Conservation (phyloP, 441 rosid genomes). For the Omphalea diandra region DNA sequence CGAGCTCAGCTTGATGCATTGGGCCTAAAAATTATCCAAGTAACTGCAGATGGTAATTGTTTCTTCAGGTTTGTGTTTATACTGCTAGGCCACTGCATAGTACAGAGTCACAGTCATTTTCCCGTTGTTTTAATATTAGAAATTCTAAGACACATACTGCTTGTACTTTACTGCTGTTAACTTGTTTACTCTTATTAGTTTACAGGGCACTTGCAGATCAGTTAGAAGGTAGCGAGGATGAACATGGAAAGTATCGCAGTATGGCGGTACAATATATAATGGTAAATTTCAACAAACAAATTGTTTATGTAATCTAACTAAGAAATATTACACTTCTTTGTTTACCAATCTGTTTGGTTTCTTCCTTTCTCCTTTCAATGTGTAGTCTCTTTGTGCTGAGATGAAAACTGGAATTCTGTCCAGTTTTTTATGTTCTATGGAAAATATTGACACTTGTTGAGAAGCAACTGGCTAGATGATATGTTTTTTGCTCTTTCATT, state of each 20-base stretch:
- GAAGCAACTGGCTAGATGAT: not conserved
- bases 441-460: not conserved
- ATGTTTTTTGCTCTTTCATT: not conserved
- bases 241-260: constrained; percentile 69
- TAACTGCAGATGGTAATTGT: constrained; percentile 92
- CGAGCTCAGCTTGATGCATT: too few species aligned
- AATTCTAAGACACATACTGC: too few species aligned
- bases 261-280: constrained; percentile 69
- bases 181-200: constrained; percentile 35
- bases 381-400: constrained; percentile 12
- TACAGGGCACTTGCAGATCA: constrained; percentile 89
- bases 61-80: constrained; percentile 76
- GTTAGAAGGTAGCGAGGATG: constrained; percentile 79
- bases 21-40: constrained; percentile 65
- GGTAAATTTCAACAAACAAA: constrained; percentile 31
- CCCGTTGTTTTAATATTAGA: not conserved
- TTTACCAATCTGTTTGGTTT: not conserved
- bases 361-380: not conserved
- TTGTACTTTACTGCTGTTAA: constrained; percentile 22
- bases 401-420: not conserved
- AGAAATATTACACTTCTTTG: not conserved
- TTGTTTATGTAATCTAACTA: not conserved
- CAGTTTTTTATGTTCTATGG: constrained; percentile 10
- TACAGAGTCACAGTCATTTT: not conserved
- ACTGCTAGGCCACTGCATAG: not conserved